A percentile compares a stretch with the other conserved stretches of the same genome.
These are phyloP conservation scores for Detonula confervacea DNA, from an alignment of 352 stramenopile species.

Conservation along the genomic window DNA sequence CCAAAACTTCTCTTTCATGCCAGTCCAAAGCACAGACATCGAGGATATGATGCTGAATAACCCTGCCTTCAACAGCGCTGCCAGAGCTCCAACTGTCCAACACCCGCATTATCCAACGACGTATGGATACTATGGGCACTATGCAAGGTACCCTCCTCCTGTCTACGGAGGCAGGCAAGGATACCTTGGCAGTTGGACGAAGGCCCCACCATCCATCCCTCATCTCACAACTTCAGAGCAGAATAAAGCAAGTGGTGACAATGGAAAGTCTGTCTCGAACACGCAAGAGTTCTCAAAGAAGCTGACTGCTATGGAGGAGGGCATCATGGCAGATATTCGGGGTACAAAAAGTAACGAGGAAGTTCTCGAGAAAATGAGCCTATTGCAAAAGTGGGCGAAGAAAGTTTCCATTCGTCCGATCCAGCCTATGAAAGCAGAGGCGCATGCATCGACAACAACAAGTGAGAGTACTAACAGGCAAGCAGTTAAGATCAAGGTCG, in stretches of 20 bases:
- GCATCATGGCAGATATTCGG: conserved; percentile 22
- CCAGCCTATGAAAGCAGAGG: conserved; percentile 1
- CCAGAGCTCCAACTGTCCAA: neutral
- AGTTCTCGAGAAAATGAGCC: conserved; percentile 9
- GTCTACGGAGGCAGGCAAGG: neutral
- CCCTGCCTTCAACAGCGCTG: conserved; percentile 28
- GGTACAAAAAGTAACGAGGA: conserved; percentile 14
- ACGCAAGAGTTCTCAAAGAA: conserved; percentile 17
- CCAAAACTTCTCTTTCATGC: conserved; percentile 16
- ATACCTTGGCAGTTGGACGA: neutral
- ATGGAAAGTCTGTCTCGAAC: neutral
- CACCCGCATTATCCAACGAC: neutral
- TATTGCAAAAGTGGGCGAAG: conserved; percentile 36
- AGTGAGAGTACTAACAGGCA: neutral
- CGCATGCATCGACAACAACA: neutral
- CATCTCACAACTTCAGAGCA: neutral
- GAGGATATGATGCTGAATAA: conserved; percentile 27
- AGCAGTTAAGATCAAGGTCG: neutral
- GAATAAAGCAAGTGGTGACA: too few species aligned
- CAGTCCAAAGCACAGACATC: conserved; percentile 7
- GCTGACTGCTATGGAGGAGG: conserved; percentile 15
- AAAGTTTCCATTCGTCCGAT: conserved; percentile 11
- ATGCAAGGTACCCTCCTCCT: neutral
- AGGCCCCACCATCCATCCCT: neutral
- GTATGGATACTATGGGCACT: conserved; percentile 6